These are phyloP conservation scores for Cocos nucifera DNA, from an alignment of 176 grass and related monocot species.

Conservation along the genomic window DNA sequence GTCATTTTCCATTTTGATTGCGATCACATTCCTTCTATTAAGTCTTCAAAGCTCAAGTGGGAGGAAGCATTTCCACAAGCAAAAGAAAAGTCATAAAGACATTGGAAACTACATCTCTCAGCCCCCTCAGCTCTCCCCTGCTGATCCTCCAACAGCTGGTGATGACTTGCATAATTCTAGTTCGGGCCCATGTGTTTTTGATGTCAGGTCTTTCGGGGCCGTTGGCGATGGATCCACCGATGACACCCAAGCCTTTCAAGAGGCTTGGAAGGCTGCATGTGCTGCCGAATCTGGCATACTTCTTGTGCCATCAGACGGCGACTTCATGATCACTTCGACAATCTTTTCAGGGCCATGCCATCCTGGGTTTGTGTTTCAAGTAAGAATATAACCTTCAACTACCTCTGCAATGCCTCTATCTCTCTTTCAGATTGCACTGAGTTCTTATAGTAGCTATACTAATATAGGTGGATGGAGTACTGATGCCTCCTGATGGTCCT, in stretches of 20 bases:
- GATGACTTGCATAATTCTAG: neutral
- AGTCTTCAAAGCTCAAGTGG: conserved; percentile 11
- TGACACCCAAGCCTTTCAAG: conserved; percentile 52
- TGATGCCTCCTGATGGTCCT: conserved; percentile 67
- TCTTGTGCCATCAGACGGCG: conserved; percentile 55
- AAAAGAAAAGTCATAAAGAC: conserved; percentile 12
- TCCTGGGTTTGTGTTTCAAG: conserved; percentile 40
- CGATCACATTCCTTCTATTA: conserved; percentile 16
- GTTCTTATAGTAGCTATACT: no score
- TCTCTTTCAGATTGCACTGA: no score
- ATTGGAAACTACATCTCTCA: conserved; percentile 31
- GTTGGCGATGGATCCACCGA: conserved; percentile 38
- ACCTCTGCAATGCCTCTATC: no score
- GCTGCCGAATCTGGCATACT: conserved; percentile 14
- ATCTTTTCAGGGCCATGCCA: conserved; percentile 59
- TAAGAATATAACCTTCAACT: conserved; percentile 4
- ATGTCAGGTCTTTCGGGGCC: conserved; percentile 54
- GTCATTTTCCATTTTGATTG: conserved; percentile 4
- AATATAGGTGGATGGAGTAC: conserved; percentile 46
- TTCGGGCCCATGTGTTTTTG: conserved; percentile 17
- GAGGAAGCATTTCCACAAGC: conserved; percentile 41
- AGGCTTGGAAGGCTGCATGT: conserved; percentile 68
- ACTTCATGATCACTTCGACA: conserved; percentile 62
- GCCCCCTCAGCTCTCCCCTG: conserved; percentile 27
- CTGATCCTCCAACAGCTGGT: conserved; percentile 7